Evolutionary conservation across 2,329 filamentous ascomycete genomes (phyloP).

Genomic region (Colletotrichum coccodes): DNA sequence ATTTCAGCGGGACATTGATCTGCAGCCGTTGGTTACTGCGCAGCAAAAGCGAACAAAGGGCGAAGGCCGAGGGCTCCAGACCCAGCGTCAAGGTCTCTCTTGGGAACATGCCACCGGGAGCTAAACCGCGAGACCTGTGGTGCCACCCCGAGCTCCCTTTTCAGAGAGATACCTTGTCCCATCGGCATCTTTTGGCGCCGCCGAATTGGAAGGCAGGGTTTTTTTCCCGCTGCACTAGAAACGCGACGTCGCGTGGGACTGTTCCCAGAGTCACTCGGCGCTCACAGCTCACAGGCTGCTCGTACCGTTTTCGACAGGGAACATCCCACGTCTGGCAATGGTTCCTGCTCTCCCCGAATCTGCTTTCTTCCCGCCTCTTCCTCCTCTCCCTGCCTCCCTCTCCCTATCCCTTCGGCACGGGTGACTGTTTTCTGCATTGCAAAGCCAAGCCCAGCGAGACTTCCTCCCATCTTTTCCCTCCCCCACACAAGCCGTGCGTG

Average conservation of each 20-base stretch:
- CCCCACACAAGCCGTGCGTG: constrained; percentile 16
- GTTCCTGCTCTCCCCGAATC: constrained; percentile 21
- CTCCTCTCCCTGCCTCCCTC: not conserved
- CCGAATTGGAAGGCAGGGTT: not conserved
- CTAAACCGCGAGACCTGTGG: constrained; percentile 20
- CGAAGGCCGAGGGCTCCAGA: not conserved
- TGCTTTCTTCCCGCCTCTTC: not conserved
- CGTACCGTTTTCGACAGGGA: constrained; percentile 8
- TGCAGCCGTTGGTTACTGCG: not conserved
- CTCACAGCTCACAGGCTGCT: not conserved
- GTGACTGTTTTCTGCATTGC: not conserved
- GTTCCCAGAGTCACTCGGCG: no score
- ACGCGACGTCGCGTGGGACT: constrained; percentile 13
- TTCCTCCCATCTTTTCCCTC: constrained; percentile 3
- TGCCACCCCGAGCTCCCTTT: constrained; percentile 5
- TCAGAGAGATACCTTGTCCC: not conserved
- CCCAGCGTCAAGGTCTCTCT: not conserved
- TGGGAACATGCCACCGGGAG: constrained; percentile 20
- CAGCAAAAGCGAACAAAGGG: not conserved
- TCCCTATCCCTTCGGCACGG: not conserved
- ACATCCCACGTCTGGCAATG: constrained; percentile 1
- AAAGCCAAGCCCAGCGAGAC: constrained; percentile 11
- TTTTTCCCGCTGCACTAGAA: not conserved
- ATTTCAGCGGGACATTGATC: not conserved
- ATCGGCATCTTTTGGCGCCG: not conserved